Evolutionary conservation across 176 grass and related monocot species (phyloP).

Genomic region (Triticum timopheevii): DNA sequence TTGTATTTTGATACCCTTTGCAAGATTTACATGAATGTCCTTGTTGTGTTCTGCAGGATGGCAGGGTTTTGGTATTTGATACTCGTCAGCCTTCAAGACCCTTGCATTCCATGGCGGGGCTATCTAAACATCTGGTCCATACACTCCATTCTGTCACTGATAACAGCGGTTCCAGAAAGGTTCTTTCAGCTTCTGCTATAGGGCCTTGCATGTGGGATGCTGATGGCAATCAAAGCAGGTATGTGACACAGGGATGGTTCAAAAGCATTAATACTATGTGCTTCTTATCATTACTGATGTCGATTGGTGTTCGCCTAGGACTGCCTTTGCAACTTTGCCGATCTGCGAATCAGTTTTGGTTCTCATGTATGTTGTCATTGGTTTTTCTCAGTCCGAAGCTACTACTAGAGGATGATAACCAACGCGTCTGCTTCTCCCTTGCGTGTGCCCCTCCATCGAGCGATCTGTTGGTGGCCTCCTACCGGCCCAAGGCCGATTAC

Average conservation of each 20-base stretch:
- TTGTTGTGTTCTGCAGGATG: constrained; percentile 49
- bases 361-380: not conserved
- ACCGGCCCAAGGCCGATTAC: constrained; percentile 52
- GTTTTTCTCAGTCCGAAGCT: constrained; percentile 49
- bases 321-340: not conserved
- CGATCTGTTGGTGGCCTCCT: constrained; percentile 68
- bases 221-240: constrained; percentile 48
- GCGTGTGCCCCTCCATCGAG: constrained; percentile 37
- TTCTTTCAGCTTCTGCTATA: constrained; percentile 71
- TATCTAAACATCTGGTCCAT: constrained; percentile 65
- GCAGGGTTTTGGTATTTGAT: constrained; percentile 76
- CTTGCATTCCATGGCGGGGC: constrained; percentile 48
- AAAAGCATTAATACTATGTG: not conserved
- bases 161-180: constrained; percentile 44
- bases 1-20: constrained; percentile 29
- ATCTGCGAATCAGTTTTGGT: not conserved
- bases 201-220: constrained; percentile 84
- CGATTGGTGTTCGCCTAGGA: not conserved
- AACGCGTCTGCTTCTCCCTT: constrained; percentile 70
- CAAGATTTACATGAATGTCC: not conserved
- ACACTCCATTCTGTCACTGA: constrained; percentile 57
- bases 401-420: constrained; percentile 41
- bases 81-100: constrained; percentile 54
- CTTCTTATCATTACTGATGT: not conserved
- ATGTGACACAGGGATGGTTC: not conserved